These are phyloP conservation scores for Coix lacrymajobi DNA, from an alignment of 176 grass and related monocot genomes.

Conservation along the genomic window DNA sequence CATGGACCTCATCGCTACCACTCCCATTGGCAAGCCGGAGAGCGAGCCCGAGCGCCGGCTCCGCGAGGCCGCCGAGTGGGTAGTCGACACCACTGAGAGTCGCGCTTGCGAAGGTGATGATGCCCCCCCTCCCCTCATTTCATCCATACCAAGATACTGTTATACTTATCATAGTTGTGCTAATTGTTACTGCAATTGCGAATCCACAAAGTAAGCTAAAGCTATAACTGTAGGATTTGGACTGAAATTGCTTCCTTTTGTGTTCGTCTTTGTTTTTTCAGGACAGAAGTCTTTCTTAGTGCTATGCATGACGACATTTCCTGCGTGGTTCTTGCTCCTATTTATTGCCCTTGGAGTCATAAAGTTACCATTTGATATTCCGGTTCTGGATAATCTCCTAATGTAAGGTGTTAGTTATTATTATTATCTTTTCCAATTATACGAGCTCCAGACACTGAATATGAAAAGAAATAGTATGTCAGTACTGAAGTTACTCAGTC, in stretches of 20 bases:
- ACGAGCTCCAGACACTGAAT: neutral
- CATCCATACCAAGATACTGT: neutral
- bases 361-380: constrained; percentile 81
- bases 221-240: neutral
- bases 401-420: constrained; percentile 37
- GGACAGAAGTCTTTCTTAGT: constrained; percentile 62
- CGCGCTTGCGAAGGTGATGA: constrained; percentile 46
- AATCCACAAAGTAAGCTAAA: neutral
- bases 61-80: constrained; percentile 75
- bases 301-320: constrained; percentile 68
- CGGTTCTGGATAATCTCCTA: constrained; percentile 59
- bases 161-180: neutral
- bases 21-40: constrained; percentile 66
- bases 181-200: neutral
- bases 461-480: constrained; percentile 13
- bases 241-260: constrained; percentile 23
- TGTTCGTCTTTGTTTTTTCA: constrained; percentile 28
- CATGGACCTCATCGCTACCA: constrained; percentile 49
- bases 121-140: neutral
- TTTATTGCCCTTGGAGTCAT: constrained; percentile 61
- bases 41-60: constrained; percentile 51
- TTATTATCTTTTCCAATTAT: neutral
- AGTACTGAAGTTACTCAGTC: neutral
- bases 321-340: constrained; percentile 67
- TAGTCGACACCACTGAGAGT: constrained; percentile 61